Base-by-base conservation (phyloP, 78 protist species). In the Capsaspora owczarzaki region DNA sequence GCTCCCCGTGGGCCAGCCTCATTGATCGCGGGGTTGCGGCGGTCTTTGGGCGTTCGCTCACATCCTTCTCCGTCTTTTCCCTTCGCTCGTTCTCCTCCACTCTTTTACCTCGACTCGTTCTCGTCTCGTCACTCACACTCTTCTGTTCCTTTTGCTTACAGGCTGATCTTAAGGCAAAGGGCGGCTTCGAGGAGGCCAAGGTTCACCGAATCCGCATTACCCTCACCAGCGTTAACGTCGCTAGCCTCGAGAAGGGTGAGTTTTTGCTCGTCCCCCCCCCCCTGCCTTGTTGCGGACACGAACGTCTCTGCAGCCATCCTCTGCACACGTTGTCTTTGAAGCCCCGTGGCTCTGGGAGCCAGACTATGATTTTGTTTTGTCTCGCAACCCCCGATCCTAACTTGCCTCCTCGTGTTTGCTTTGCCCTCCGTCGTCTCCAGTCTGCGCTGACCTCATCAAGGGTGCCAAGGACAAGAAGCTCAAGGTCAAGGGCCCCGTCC, bases 191-290 rank as follows among this genome's bases (percentile, higher is more conserved):
- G 27, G 87, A 61, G 70, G 5, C 71, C 29, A 78, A 49, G 33
- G 44, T 47, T 35, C 76, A 79, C 90, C 81, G 83, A 71, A 92
- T 97, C 92, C 92, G 99, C 63, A 95, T 97, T 89, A 93, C 99
- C 43, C 95, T 98, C 41, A 83, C 99, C 56, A 61, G 88, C 76
- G 84, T 93, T 83, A 93, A 97, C 86, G 94, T 94, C n/a, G 78
- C 87, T 84, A 79, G 85, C 81, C 86, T 97, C 74, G 99, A 98
- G 93, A 93, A 93, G 86, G 95, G 93, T 90, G 27, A 27, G 83
- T 35, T 0, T 56, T 29, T n/a, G n/a, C n/a, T n/a, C n/a, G n/a
- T n/a, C n/a, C n/a, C n/a, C n/a, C n/a, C n/a, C n/a, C n/a, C n/a
- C n/a, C n/a, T n/a, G n/a, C n/a, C n/a, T n/a, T n/a, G n/a, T n/a